phyloP scores from a whole-genome alignment of 2,329 filamentous ascomycete genomes.

The Apiospora arundinis region DNA sequence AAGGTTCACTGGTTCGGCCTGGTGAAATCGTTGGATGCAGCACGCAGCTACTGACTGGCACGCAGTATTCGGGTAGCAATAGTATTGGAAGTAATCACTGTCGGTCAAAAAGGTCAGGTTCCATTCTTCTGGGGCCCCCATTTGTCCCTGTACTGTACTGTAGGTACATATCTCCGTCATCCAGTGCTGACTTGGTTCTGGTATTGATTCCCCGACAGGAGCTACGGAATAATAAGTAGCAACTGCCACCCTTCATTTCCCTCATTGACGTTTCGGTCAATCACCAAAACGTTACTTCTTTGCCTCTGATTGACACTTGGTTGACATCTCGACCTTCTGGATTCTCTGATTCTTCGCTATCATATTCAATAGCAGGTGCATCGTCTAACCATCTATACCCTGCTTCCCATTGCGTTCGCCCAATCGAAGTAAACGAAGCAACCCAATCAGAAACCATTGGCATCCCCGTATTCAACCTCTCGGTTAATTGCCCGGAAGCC shows the following conservation, averaged over 20 bases:
- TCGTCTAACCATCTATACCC: background rate
- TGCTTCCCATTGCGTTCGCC: background rate
- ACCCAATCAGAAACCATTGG: too few species aligned
- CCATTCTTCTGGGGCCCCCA: background rate
- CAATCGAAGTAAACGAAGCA: too few species aligned
- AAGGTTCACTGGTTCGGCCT: background rate
- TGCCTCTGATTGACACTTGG: background rate
- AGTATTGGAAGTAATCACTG: too few species aligned
- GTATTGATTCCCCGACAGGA: background rate
- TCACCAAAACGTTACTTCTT: background rate
- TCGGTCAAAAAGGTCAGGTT: background rate
- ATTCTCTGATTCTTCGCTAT: background rate
- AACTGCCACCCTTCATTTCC: background rate
- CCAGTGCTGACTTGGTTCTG: background rate
- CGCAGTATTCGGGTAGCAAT: too few species aligned
- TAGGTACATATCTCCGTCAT: background rate
- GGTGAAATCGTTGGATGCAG: too few species aligned
- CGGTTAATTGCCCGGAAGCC: background rate
- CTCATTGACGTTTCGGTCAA: background rate
- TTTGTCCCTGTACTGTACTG: background rate
- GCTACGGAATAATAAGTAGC: background rate
- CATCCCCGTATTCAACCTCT: background rate
- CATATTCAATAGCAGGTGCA: background rate
- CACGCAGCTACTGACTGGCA: too few species aligned
- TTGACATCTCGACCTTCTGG: background rate